A percentile compares a stretch with the other conserved stretches of the same genome.
phyloP scores from a whole-genome alignment of 805 yeast species.

The Yarrowia hollandica region DNA sequence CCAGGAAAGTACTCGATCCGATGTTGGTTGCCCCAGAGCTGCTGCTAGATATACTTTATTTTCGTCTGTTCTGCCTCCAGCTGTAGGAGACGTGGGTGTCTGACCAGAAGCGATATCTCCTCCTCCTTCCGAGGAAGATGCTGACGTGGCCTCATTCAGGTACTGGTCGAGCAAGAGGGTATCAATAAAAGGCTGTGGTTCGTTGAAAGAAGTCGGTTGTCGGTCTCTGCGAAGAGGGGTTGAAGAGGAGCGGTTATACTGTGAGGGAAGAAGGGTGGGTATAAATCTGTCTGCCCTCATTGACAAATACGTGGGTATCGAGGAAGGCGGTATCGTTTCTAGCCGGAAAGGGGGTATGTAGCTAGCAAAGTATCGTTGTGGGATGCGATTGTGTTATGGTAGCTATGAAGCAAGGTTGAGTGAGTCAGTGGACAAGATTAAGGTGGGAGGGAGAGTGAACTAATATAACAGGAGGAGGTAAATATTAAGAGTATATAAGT shows the following conservation, averaged over 20 bases:
- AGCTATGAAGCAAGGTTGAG: not conserved
- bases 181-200: constrained; percentile 21
- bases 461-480: no score
- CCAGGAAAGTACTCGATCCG: constrained; percentile 1
- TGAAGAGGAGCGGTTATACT: constrained; percentile 12
- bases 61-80: not conserved
- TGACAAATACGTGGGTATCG: not conserved
- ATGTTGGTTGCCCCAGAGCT: constrained; percentile 2
- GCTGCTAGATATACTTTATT: constrained; percentile 9
- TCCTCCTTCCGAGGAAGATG: constrained; percentile 18
- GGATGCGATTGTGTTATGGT: not conserved
- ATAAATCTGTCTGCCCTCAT: constrained; percentile 27
- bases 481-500: no score
- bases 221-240: not conserved
- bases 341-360: constrained; percentile 9
- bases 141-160: constrained; percentile 1
- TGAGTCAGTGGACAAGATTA: not conserved
- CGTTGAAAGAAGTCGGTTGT: constrained; percentile 2
- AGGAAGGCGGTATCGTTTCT: not conserved
- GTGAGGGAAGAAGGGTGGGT: constrained; percentile 17
- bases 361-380: not conserved
- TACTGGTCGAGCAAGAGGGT: constrained; percentile 18
- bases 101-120: constrained; percentile 8
- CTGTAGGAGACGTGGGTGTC: not conserved
- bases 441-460: no score